Conservation (phyloP, 2,329 filamentous ascomycete genomes). For the Monosporascus sp. region DNA sequence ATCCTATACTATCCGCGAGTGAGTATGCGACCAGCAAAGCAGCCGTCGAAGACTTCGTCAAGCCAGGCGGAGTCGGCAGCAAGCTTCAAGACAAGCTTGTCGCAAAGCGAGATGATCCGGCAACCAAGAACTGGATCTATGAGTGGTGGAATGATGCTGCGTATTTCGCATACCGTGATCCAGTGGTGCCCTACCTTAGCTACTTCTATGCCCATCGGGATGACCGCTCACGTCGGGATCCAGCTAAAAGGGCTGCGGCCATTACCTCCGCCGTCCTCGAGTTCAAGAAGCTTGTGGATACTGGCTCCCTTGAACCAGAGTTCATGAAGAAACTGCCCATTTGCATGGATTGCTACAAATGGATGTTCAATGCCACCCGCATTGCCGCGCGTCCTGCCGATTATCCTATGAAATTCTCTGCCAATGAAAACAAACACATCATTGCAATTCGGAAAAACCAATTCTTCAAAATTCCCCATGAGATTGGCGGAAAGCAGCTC, state of each 20-base stretch:
- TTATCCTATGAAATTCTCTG: conserved; percentile 73
- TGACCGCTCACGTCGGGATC: conserved; percentile 80
- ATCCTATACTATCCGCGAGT: conserved; percentile 62
- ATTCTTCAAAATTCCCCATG: conserved; percentile 87
- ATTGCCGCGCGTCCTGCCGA: conserved; percentile 79
- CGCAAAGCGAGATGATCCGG: conserved; percentile 71
- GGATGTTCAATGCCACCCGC: conserved; percentile 95
- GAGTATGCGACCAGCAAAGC: conserved; percentile 72
- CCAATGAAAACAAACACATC: conserved; percentile 77
- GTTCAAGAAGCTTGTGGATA: conserved; percentile 91
- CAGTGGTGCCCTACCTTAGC: conserved; percentile 94
- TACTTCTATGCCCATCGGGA: conserved; percentile 99
- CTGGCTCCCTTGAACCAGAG: conserved; percentile 80
- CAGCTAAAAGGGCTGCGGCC: conserved; percentile 86
- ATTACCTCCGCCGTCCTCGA: conserved; percentile 80
- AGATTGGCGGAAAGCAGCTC: conserved; percentile 76
- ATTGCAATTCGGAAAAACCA: conserved; percentile 91
- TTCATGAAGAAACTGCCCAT: conserved; percentile 98
- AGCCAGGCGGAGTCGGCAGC: conserved; percentile 76
- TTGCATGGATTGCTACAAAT: conserved; percentile 97
- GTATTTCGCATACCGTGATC: conserved; percentile 89
- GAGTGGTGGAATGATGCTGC: conserved; percentile 98
- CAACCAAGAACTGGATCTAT: conserved; percentile 86
- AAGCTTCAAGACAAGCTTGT: conserved; percentile 83
- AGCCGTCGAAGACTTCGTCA: conserved; percentile 82